These are phyloP conservation scores for Spiromastix sp. DNA, from an alignment of 2,329 filamentous ascomycete species.

Conservation along the genomic window DNA sequence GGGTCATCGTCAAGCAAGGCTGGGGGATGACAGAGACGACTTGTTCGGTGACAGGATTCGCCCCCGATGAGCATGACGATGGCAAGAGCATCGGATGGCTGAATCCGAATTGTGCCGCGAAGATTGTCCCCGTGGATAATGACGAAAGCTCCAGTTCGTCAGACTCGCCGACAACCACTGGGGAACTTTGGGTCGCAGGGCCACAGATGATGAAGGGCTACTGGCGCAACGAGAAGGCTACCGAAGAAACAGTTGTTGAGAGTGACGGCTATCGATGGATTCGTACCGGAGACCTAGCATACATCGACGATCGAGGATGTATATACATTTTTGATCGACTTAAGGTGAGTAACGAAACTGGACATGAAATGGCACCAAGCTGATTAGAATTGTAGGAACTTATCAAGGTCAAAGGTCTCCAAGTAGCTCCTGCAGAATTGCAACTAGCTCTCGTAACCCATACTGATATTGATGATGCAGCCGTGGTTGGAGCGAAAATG, in stretches of 20 bases:
- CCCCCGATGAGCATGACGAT: constrained; percentile 38
- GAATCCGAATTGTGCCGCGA: constrained; percentile 56
- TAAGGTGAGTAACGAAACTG: constrained; percentile 50
- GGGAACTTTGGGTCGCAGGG: constrained; percentile 62
- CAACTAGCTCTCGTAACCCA: constrained; percentile 48
- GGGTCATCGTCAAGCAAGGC: constrained; percentile 53
- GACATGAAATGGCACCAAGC: no score
- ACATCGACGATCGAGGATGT: constrained; percentile 44
- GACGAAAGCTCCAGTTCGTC: constrained; percentile 37
- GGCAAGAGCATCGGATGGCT: constrained; percentile 54
- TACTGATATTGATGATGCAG: constrained; percentile 49
- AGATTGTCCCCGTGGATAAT: constrained; percentile 45
- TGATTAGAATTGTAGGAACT: no score
- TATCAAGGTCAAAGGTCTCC: constrained; percentile 52
- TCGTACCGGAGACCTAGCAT: constrained; percentile 60
- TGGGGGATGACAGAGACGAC: constrained; percentile 72
- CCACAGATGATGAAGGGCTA: constrained; percentile 68
- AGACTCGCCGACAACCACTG: constrained; percentile 44
- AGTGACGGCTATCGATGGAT: constrained; percentile 66
- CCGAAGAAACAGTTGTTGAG: constrained; percentile 46
- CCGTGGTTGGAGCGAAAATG: constrained; percentile 53
- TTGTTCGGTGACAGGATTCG: constrained; percentile 33
- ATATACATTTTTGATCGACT: constrained; percentile 63
- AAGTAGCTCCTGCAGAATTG: constrained; percentile 50
- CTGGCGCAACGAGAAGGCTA: constrained; percentile 61